phyloP scores from a whole-genome alignment of 805 yeast species.

The Candida ficus region DNA sequence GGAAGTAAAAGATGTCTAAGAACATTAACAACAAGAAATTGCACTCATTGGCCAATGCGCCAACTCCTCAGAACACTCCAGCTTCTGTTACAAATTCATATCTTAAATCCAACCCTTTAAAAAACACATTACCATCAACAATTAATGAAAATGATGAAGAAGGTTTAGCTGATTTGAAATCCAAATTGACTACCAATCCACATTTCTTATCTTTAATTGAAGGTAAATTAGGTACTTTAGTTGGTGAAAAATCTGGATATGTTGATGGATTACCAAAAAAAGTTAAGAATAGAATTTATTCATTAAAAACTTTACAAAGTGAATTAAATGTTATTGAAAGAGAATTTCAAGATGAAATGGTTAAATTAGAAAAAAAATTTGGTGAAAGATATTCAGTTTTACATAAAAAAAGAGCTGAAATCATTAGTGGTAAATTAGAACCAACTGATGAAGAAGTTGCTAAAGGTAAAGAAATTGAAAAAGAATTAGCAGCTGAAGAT shows the following conservation, averaged over 20 bases:
- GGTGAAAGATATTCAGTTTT: conserved; percentile 69
- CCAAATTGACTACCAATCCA: conserved; percentile 69
- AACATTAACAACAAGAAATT: conserved; percentile 74
- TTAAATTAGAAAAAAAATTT: conserved; percentile 80
- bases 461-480: conserved; percentile 69
- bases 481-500: conserved; percentile 42
- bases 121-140: conserved; percentile 53
- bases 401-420: conserved; percentile 63
- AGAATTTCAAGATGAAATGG: conserved; percentile 84
- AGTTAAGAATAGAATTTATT: conserved; percentile 73
- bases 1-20: conserved; percentile 67
- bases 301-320: conserved; percentile 76
- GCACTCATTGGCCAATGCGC: conserved; percentile 83
- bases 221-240: conserved; percentile 77
- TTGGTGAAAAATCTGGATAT: conserved; percentile 86
- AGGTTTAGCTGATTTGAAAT: conserved; percentile 23
- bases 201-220: conserved; percentile 82
- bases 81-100: conserved; percentile 77
- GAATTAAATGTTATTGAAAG: conserved; percentile 80
- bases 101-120: conserved; percentile 48
- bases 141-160: conserved; percentile 64
- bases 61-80: conserved; percentile 98
- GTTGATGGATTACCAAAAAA: conserved; percentile 66
- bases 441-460: conserved; percentile 77
- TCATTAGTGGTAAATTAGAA: conserved; percentile 67